Percentiles rank a stretch among this genome's conserved stretches.
phyloP scores from a whole-genome alignment of 345 rosid genomes.

The Psidium guajava region DNA sequence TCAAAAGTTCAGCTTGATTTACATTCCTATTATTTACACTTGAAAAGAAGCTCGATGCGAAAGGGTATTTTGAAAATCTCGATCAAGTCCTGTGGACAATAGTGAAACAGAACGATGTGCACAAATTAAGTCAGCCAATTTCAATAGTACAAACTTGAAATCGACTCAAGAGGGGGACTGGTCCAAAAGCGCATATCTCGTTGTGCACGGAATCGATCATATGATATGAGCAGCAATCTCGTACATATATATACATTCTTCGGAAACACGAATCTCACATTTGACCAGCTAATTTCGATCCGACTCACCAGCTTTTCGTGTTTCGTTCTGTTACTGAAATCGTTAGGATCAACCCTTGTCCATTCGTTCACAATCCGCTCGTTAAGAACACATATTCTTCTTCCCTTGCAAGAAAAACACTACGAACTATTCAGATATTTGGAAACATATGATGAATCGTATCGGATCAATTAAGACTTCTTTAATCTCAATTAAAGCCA shows the following conservation, averaged over 20 bases:
- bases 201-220: background rate
- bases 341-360: background rate
- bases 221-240: background rate
- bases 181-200: accelerated
- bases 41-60: background rate
- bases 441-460: background rate
- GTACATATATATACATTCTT: background rate
- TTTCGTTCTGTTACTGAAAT: background rate
- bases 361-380: background rate
- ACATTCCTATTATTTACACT: background rate
- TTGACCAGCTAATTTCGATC: background rate
- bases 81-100: background rate
- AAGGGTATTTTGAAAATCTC: background rate
- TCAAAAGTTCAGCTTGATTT: background rate
- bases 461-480: background rate
- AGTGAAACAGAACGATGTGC: background rate
- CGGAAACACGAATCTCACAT: background rate
- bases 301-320: accelerated
- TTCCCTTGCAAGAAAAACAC: background rate
- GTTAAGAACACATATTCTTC: accelerated
- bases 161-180: background rate
- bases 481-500: background rate
- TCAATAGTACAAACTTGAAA: background rate
- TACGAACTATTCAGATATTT: background rate
- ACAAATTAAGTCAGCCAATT: background rate